These are phyloP conservation scores for Picocystis sp. DNA, from an alignment of 163 green algal genomes.

Conservation along the genomic window DNA sequence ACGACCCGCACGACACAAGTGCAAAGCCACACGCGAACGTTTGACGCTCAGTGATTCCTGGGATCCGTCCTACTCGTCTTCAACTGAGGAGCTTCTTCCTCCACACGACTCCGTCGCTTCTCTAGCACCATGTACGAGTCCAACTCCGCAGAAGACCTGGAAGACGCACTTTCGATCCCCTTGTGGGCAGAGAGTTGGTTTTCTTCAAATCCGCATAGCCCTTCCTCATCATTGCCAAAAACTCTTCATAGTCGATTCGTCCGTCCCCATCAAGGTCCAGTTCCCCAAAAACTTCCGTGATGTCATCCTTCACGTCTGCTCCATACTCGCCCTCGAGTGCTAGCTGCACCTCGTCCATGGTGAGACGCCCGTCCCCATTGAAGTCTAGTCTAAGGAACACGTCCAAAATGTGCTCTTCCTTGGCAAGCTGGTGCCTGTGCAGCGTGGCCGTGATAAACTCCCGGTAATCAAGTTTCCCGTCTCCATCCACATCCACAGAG, in stretches of 20 bases:
- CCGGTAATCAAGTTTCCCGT: slow-evolving; percentile 30
- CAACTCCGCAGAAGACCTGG: no score
- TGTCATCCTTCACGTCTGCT: slow-evolving; percentile 15
- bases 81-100: no score
- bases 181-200: no score
- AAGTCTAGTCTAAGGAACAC: slow-evolving; percentile 3
- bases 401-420: slow-evolving; percentile 5
- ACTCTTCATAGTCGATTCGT: slow-evolving; percentile 58
- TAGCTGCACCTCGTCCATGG: neutral
- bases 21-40: no score
- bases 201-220: no score
- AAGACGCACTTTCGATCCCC: no score
- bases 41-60: no score
- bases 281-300: slow-evolving; percentile 13
- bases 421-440: slow-evolving; percentile 7
- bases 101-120: no score
- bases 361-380: slow-evolving; percentile 1
- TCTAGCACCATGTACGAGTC: no score
- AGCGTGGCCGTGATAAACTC: slow-evolving; percentile 19
- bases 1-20: no score
- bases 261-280: slow-evolving; percentile 49
- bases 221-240: slow-evolving; percentile 35
- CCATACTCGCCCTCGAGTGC: slow-evolving; percentile 1
- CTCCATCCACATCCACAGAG: slow-evolving; percentile 23
- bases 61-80: no score